These are phyloP conservation scores for Xylaria curta DNA, from an alignment of 495 filamentous ascomycete species.

Conservation along the genomic window DNA sequence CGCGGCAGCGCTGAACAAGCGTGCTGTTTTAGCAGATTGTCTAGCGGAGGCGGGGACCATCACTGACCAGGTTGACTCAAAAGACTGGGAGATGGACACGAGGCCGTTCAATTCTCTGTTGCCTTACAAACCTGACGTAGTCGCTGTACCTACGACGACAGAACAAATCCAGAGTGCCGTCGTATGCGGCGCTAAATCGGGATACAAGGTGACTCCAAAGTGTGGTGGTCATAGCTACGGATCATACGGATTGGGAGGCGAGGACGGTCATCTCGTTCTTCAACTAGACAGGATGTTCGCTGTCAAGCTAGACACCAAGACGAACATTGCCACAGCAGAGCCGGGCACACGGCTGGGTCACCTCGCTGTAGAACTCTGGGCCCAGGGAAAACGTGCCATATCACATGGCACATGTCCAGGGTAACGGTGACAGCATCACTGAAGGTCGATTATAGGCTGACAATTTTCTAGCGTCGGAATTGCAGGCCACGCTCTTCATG, in stretches of 20 bases:
- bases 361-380: constrained; percentile 45
- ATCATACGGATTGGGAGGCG: constrained; percentile 53
- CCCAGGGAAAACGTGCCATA: constrained; percentile 50
- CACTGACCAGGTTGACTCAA: constrained; percentile 41
- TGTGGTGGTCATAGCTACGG: constrained; percentile 56
- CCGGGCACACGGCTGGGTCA: constrained; percentile 50
- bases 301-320: constrained; percentile 47
- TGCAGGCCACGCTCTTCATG: constrained; percentile 52
- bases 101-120: constrained; percentile 50
- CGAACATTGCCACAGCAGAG: constrained; percentile 48
- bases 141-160: constrained; percentile 48
- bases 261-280: constrained; percentile 55
- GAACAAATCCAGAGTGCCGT: constrained; percentile 52
- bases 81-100: constrained; percentile 48
- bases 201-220: constrained; percentile 52
- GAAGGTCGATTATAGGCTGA: constrained; percentile 20
- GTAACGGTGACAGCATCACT: constrained; percentile 34
- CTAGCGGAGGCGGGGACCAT: constrained; percentile 43
- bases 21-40: constrained; percentile 50
- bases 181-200: constrained; percentile 47
- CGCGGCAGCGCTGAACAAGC: constrained; percentile 34
- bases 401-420: constrained; percentile 56
- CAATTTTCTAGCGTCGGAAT: constrained; percentile 47
- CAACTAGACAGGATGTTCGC: constrained; percentile 52
- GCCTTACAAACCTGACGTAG: constrained; percentile 46